Conservation (phyloP, 345 rosid species). For the Dimocarpus longan region DNA sequence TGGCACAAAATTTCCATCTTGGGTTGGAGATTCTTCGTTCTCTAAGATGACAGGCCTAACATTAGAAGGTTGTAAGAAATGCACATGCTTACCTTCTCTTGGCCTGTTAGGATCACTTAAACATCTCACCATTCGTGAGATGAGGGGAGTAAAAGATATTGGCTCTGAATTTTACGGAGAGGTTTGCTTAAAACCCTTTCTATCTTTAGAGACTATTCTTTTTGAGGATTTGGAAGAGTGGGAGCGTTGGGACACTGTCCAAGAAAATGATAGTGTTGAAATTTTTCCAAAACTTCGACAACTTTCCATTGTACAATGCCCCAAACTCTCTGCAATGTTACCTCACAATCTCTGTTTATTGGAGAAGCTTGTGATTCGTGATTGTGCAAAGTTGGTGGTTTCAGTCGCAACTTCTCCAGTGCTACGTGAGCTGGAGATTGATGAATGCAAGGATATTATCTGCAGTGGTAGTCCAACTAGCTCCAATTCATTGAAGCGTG, state of each 20-base stretch:
- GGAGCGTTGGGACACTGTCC: background rate
- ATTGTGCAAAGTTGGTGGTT: background rate
- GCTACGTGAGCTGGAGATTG: background rate
- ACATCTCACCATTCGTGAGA: background rate
- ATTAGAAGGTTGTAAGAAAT: background rate
- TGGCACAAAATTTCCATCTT: background rate
- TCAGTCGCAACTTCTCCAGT: background rate
- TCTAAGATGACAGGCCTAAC: background rate
- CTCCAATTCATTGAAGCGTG: background rate
- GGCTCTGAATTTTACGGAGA: background rate
- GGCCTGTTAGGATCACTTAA: background rate
- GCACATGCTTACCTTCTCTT: background rate
- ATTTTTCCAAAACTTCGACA: background rate
- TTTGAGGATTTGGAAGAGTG: background rate
- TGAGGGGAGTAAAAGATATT: background rate
- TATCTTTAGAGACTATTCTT: background rate
- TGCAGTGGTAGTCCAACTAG: background rate
- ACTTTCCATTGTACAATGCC: background rate
- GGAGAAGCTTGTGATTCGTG: background rate
- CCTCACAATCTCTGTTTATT: background rate
- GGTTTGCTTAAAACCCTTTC: background rate
- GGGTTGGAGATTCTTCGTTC: background rate
- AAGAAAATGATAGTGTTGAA: background rate
- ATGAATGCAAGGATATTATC: background rate
- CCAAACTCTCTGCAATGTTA: background rate